Conservation (phyloP, 1,139 yeast species). For the Geotrichum histeridarum region DNA sequence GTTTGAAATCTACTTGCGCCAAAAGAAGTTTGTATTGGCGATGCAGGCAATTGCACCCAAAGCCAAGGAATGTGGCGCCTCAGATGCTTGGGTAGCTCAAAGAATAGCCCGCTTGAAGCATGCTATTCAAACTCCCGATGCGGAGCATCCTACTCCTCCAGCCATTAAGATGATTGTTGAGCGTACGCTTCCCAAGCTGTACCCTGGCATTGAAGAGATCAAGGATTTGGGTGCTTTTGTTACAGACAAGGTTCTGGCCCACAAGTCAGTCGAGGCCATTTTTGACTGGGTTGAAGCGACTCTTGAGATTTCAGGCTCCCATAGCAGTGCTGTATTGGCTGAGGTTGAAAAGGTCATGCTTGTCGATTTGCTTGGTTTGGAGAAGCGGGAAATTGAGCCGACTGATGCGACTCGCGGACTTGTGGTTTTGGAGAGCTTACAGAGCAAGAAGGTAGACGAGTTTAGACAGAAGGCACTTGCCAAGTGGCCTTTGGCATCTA, state of each 20-base stretch:
- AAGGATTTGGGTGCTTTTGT: constrained; percentile 26
- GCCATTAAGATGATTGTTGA: constrained; percentile 34
- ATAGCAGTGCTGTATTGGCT: background rate
- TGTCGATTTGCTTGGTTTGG: constrained; percentile 22
- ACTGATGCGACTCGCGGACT: constrained; percentile 6
- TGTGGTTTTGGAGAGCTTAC: constrained; percentile 19
- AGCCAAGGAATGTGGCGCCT: constrained; percentile 34
- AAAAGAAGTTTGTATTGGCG: constrained; percentile 46
- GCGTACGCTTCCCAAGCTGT: constrained; percentile 32
- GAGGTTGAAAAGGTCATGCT: constrained; percentile 24
- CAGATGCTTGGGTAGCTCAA: constrained; percentile 29
- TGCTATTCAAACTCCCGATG: constrained; percentile 27
- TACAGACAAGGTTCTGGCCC: constrained; percentile 27
- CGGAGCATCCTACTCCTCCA: constrained; percentile 27
- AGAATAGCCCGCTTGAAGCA: constrained; percentile 30
- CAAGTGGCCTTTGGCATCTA: constrained; percentile 28
- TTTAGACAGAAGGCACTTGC: constrained; percentile 20
- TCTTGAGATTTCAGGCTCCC: background rate
- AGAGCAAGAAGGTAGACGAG: constrained; percentile 21
- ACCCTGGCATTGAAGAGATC: constrained; percentile 29
- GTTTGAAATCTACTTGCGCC: constrained; percentile 42
- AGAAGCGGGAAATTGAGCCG: constrained; percentile 9
- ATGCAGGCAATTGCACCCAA: constrained; percentile 42
- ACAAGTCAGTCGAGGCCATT: constrained; percentile 4
- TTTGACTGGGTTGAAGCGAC: constrained; percentile 15